Conservation (phyloP, 768 basidiomycete genomes). For the Filobasidium wieringae region DNA sequence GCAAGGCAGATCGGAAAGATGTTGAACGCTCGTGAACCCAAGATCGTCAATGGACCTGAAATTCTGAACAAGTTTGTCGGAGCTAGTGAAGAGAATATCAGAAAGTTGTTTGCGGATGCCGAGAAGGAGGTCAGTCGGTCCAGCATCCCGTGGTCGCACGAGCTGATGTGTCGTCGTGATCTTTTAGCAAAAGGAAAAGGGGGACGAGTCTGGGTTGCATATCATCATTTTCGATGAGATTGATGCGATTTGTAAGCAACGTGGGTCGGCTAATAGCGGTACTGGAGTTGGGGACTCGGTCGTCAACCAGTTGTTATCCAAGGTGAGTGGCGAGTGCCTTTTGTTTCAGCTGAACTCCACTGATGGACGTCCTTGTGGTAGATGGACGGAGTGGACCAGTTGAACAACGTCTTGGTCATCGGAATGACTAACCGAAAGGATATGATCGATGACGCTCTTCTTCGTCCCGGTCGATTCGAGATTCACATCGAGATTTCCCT, state of each 20-base stretch:
- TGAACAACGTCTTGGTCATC: constrained; percentile 98
- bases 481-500: constrained; percentile 99
- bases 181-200: constrained; percentile 90
- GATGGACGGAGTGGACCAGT: constrained; percentile 99
- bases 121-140: constrained; percentile 68
- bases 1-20: constrained; percentile 98
- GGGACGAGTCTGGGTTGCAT: constrained; percentile 89
- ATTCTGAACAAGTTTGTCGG: constrained; percentile 95
- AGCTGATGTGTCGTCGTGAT: constrained; percentile 9
- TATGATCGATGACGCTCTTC: constrained; percentile 96
- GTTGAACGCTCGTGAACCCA: constrained; percentile 94
- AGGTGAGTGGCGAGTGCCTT: constrained; percentile 47
- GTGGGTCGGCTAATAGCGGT: constrained; percentile 78
- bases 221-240: constrained; percentile 99
- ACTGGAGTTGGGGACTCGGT: constrained; percentile 99
- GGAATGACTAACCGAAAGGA: constrained; percentile 98
- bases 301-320: constrained; percentile 94
- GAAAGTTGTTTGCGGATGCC: constrained; percentile 94
- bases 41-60: constrained; percentile 96
- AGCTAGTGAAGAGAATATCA: constrained; percentile 91
- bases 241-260: constrained; percentile 96
- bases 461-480: constrained; percentile 95
- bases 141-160: not conserved
- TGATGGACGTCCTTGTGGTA: constrained; percentile 31
- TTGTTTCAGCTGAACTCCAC: not conserved